phyloP scores from a whole-genome alignment of 2,329 filamentous ascomycete species.

The Emericellopsis atlantica region DNA sequence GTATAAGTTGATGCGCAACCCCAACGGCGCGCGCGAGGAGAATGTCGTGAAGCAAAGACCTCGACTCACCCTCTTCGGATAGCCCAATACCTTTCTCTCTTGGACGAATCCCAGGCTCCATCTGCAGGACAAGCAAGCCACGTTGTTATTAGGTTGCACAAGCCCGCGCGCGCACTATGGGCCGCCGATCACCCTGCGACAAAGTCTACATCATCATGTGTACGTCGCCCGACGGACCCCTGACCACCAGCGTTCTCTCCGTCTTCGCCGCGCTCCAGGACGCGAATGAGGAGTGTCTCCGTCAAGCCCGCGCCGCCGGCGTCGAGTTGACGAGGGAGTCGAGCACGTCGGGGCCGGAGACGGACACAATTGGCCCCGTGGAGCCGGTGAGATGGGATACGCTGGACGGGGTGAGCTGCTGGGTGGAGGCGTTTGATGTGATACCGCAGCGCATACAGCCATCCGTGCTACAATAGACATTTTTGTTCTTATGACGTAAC shows the following conservation, averaged over 20 bases:
- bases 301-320: conserved; percentile 13
- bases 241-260: conserved; percentile 13
- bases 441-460: conserved; percentile 6
- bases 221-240: conserved; percentile 10
- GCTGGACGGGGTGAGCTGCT: conserved; percentile 19
- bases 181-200: neutral
- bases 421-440: conserved; percentile 22
- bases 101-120: too few species aligned
- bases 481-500: too few species aligned
- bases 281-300: conserved; percentile 20
- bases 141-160: too few species aligned
- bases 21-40: too few species aligned
- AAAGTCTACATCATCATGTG: conserved; percentile 19
- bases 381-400: conserved; percentile 21
- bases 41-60: too few species aligned
- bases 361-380: conserved; percentile 7
- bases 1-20: too few species aligned
- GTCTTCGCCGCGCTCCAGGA: conserved; percentile 19
- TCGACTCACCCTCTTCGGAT: too few species aligned
- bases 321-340: conserved; percentile 7
- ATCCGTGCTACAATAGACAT: too few species aligned
- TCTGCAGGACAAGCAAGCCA: too few species aligned
- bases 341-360: conserved; percentile 5
- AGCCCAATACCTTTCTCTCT: too few species aligned
- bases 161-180: too few species aligned